These are phyloP conservation scores for Aegilops bicornis DNA, from an alignment of 176 grass and related monocot genomes.

Conservation along the genomic window DNA sequence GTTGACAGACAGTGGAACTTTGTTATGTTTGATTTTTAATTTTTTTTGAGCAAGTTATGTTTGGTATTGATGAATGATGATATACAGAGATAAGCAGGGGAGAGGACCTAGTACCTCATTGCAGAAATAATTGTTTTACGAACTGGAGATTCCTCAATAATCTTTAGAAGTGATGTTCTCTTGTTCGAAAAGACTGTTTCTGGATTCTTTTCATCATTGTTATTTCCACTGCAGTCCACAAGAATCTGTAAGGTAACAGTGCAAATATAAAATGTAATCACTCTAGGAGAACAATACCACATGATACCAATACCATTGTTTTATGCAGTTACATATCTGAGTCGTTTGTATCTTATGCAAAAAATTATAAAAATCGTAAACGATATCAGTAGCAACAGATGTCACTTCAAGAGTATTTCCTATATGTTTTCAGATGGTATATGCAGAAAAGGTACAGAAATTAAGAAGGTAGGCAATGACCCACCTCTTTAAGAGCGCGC, in stretches of 20 bases:
- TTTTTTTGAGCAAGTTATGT: too few relatives aligned
- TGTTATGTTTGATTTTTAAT: not conserved
- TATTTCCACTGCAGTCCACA: slow-evolving; percentile 88
- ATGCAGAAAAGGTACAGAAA: not conserved
- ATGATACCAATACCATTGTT: not conserved
- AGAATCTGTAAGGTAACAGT: slow-evolving; percentile 33
- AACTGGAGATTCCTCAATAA: slow-evolving; percentile 61
- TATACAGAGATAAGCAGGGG: not conserved
- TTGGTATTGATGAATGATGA: not conserved
- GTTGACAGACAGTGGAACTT: not conserved
- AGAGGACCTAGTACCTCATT: slow-evolving; percentile 48
- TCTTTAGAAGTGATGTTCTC: slow-evolving; percentile 62
- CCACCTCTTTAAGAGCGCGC: too few relatives aligned
- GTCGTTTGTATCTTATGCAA: not conserved
- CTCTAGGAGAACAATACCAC: not conserved
- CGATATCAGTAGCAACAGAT: not conserved
- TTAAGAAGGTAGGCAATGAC: not conserved
- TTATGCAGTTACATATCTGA: not conserved
- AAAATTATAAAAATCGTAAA: not conserved
- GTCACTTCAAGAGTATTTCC: not conserved
- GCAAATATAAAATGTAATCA: not conserved
- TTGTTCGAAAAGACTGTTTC: slow-evolving; percentile 85
- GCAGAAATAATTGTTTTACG: slow-evolving; percentile 78
- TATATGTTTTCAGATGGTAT: not conserved
- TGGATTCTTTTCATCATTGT: slow-evolving; percentile 68